A percentile compares a stretch with the other conserved stretches of the same genome.
These are phyloP conservation scores for Leptomonas seymouri DNA, from an alignment of 208 protist species.

Conservation along the genomic window DNA sequence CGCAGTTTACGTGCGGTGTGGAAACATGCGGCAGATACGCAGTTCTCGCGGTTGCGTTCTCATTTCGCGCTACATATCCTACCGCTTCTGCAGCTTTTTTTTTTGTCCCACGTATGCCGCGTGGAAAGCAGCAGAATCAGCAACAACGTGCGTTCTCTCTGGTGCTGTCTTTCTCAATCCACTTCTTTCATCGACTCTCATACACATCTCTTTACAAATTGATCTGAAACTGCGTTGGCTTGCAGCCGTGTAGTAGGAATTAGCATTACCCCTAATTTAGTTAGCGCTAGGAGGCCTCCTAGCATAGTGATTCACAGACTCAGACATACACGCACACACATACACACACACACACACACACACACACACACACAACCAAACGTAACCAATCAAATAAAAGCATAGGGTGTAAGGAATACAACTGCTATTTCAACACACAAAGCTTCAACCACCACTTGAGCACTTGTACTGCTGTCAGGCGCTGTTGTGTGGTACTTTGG, in stretches of 20 bases:
- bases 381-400: neutral
- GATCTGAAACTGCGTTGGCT: neutral
- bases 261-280: conserved; percentile 18
- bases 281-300: conserved; percentile 25
- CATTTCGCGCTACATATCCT: too few relatives aligned
- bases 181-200: too few relatives aligned
- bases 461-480: neutral
- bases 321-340: too few relatives aligned
- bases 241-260: conserved; percentile 15
- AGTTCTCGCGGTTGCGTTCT: too few relatives aligned
- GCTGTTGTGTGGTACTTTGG: neutral
- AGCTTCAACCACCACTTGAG: neutral
- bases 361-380: conserved; percentile 1
- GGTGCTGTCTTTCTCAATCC: too few relatives aligned
- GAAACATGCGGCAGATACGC: too few relatives aligned
- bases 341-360: too few relatives aligned
- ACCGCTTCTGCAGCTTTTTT: too few relatives aligned
- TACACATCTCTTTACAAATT: neutral
- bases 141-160: too few relatives aligned
- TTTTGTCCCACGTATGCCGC: too few relatives aligned
- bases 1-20: too few relatives aligned
- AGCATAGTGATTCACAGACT: conserved; percentile 22
- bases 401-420: neutral
- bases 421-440: neutral
- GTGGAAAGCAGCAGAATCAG: too few relatives aligned